Base-by-base conservation (phyloP, 345 rosid genomes). In the Linum usitatissimum region DNA sequence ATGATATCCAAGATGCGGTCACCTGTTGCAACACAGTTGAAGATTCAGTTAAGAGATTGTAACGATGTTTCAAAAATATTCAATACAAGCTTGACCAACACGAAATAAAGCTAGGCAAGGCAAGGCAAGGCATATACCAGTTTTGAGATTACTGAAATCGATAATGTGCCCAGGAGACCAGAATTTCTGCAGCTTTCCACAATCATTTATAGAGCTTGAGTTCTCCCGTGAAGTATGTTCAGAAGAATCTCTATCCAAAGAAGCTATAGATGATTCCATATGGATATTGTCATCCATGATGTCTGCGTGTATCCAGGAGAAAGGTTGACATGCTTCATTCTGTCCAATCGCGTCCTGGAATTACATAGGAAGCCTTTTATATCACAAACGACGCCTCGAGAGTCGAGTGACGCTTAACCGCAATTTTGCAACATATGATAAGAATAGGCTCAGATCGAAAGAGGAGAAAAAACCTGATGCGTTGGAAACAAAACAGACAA, bases 261-360 rank as follows among this genome's bases (percentile, higher is more conserved):
- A 55, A 20, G 49, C 51, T 30, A 36, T 23, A 63, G 73, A 54
- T 57, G 80, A 81, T 77, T 89, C 91, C 96, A 89, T 81, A 75
- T 76, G 78, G 67, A 89, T 68, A 71, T 92, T 92, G 79, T 89
- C 98, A 68, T 92, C 95, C 96, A 92, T 92, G 64, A 92, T 76
- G 66, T 92, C 95, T 0, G 91, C 74, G 71, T 92, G 98, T 77
- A 86, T 80, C 98, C 96, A 92, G 64, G 88, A 77, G 75, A 81
- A 82, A 55, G 84, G 87, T 59, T 81, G 87, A 49, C 67, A 57
- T 49, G 45, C 70, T 70, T 72, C 76, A 18, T 67, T 61, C 12
- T 63, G 18, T 64, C 73, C 78, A 70, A 72, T 68, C 61, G 54
- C 67, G 65, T 82, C 85, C 94, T 90, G 72, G 60, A 67, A 70